These are phyloP conservation scores for Citrus reticulata DNA, from an alignment of 345 rosid species.

Conservation along the genomic window DNA sequence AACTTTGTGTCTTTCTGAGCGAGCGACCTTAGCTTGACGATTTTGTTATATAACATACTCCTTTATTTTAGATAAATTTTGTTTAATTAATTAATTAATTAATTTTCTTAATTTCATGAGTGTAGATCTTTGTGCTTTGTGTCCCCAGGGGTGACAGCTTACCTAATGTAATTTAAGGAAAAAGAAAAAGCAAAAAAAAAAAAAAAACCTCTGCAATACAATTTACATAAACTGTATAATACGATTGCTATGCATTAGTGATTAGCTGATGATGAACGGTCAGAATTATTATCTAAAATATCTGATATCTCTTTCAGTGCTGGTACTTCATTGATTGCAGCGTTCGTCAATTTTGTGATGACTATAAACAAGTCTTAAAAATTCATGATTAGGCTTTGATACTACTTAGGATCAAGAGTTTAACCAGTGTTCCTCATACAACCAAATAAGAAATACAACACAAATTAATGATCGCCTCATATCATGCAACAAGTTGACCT, in stretches of 20 bases:
- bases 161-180: background rate
- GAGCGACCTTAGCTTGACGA: background rate
- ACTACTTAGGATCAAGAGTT: too few species aligned
- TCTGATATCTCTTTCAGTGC: background rate
- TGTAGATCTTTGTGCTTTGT: background rate
- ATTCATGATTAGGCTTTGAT: too few species aligned
- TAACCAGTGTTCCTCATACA: fast-evolving
- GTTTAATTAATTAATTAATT: background rate
- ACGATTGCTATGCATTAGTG: too few species aligned
- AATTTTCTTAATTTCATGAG: too few species aligned
- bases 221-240: background rate
- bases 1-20: background rate
- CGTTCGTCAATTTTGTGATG: background rate
- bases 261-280: background rate
- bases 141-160: constrained; percentile 1
- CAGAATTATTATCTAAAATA: background rate
- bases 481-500: too few species aligned
- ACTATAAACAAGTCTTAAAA: too few species aligned
- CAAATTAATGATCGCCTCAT: too few species aligned
- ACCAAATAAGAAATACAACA: too few species aligned
- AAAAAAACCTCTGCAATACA: background rate
- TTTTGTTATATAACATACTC: too few species aligned
- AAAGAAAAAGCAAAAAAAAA: too few species aligned
- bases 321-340: background rate
- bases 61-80: background rate